phyloP scores from a whole-genome alignment of 1,284 basidiomycete genomes.

The Marasmius oreades region DNA sequence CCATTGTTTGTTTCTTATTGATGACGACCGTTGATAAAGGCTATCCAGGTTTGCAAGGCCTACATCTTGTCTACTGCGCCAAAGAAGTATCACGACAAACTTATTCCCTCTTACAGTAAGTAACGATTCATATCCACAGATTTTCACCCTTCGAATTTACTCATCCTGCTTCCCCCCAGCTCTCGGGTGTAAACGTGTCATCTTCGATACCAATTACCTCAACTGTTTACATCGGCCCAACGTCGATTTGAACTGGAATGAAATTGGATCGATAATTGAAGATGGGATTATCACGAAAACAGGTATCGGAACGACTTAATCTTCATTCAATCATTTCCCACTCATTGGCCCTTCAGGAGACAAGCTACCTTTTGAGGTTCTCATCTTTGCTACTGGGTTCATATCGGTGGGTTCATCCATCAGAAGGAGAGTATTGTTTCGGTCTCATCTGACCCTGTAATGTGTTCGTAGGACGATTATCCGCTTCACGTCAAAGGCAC shows the following conservation, averaged over 20 bases:
- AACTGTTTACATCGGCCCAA: conserved; percentile 35
- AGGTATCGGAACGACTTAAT: too few relatives aligned
- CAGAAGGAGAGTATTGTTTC: too few relatives aligned
- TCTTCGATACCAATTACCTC: conserved; percentile 34
- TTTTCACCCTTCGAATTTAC: conserved; percentile 20
- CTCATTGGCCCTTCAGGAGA: too few relatives aligned
- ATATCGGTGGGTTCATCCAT: conserved; percentile 24
- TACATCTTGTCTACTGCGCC: conserved; percentile 37
- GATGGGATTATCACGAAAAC: conserved; percentile 33
- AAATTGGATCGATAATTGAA: conserved; percentile 31
- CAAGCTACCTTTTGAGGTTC: conserved; percentile 31
- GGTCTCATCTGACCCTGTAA: neutral
- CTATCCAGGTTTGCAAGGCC: neutral
- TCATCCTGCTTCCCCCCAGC: conserved; percentile 27
- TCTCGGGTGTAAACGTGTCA: conserved; percentile 34
- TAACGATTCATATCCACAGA: conserved; percentile 22
- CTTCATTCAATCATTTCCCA: too few relatives aligned
- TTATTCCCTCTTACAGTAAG: conserved; percentile 44
- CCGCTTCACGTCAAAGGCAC: conserved; percentile 28
- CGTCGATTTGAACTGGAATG: conserved; percentile 32
- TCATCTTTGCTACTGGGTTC: conserved; percentile 39
- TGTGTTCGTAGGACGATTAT: conserved; percentile 30
- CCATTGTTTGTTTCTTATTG: too few relatives aligned
- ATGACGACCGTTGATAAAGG: neutral
- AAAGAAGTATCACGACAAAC: conserved; percentile 32